phyloP scores from a whole-genome alignment of 495 filamentous ascomycete genomes.

The Aspergillus avenaceus region DNA sequence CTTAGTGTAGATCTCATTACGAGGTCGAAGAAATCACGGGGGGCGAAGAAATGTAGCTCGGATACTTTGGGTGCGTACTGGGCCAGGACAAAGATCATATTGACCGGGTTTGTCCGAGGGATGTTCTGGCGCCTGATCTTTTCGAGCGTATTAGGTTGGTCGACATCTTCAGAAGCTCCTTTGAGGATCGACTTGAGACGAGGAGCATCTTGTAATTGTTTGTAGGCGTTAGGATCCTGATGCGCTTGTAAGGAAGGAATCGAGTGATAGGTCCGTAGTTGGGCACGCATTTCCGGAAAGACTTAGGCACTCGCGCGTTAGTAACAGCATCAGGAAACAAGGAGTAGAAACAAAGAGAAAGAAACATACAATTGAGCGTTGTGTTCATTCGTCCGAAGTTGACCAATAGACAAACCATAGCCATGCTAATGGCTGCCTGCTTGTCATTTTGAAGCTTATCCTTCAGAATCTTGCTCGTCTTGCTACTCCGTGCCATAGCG shows the following conservation, averaged over 20 bases:
- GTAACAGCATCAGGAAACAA: background rate
- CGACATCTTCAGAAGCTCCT: constrained; percentile 89
- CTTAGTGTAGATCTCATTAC: constrained; percentile 85
- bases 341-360: background rate
- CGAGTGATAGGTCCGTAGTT: constrained; percentile 95
- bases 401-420: constrained; percentile 96
- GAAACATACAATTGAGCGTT: constrained; percentile 81
- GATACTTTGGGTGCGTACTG: constrained; percentile 88
- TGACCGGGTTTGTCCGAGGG: constrained; percentile 94
- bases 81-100: constrained; percentile 91
- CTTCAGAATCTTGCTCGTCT: constrained; percentile 96
- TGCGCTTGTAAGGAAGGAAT: constrained; percentile 94
- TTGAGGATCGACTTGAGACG: constrained; percentile 96
- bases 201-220: constrained; percentile 95
- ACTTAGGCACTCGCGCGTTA: constrained; percentile 54
- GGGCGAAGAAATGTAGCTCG: constrained; percentile 82
- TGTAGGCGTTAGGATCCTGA: constrained; percentile 93
- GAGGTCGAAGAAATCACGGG: constrained; percentile 90
- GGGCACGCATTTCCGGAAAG: constrained; percentile 98
- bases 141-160: constrained; percentile 80
- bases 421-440: constrained; percentile 91
- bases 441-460: constrained; percentile 94
- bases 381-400: constrained; percentile 99
- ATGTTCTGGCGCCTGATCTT: constrained; percentile 63
- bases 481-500: constrained; percentile 97